These are phyloP conservation scores for Xerocomus amazonicus DNA, from an alignment of 1,284 basidiomycete species.

Conservation along the genomic window DNA sequence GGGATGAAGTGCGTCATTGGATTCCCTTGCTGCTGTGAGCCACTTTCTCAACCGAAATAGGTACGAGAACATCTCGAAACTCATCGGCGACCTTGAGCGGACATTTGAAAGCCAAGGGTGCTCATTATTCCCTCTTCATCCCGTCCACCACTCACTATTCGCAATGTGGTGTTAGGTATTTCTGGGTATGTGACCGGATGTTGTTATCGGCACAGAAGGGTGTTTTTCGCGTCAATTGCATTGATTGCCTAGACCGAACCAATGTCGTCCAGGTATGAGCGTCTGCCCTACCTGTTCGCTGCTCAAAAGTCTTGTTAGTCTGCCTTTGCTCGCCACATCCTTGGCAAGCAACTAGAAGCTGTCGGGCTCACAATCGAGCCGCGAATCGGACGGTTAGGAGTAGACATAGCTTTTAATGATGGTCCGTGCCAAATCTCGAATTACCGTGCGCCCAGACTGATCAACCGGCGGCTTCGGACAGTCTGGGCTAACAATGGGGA, in stretches of 20 bases:
- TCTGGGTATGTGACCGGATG: constrained; percentile 76
- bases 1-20: constrained; percentile 75
- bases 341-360: constrained; percentile 79
- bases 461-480: constrained; percentile 28
- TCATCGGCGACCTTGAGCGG: constrained; percentile 68
- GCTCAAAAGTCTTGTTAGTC: constrained; percentile 49
- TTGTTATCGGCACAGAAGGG: constrained; percentile 81
- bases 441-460: background rate
- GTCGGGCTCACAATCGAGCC: constrained; percentile 63
- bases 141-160: background rate
- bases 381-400: constrained; percentile 51
- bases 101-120: constrained; percentile 75
- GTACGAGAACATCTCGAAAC: constrained; percentile 85
- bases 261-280: constrained; percentile 77
- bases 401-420: constrained; percentile 85
- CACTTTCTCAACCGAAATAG: constrained; percentile 36
- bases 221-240: constrained; percentile 86
- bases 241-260: constrained; percentile 90
- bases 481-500: constrained; percentile 98
- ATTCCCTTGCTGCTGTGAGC: background rate
- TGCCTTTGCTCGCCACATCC: constrained; percentile 81
- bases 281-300: background rate
- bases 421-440: constrained; percentile 42
- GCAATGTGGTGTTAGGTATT: constrained; percentile 50
- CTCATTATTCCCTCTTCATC: constrained; percentile 1